phyloP scores from a whole-genome alignment of 192 early-diverging fungal species.

The Rhizophagus prolifer region DNA sequence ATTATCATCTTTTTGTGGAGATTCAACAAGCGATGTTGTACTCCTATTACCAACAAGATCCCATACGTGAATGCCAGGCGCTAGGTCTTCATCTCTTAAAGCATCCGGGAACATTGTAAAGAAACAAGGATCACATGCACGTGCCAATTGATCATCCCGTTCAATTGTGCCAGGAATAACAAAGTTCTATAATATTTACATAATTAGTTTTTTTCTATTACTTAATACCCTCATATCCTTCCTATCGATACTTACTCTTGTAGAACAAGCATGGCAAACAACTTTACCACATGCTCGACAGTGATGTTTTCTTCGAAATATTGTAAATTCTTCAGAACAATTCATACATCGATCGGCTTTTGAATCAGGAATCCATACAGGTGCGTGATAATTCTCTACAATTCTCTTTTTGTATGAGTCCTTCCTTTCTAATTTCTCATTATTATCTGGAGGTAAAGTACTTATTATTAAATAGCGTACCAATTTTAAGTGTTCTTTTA shows the following conservation, averaged over 20 bases:
- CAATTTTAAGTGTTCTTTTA: slow-evolving; percentile 60
- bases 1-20: slow-evolving; percentile 25
- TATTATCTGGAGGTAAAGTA: background rate
- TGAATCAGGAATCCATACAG: slow-evolving; percentile 76
- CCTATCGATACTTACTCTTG: slow-evolving; percentile 45
- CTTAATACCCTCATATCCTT: background rate
- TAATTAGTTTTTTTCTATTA: slow-evolving; percentile 4
- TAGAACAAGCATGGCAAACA: slow-evolving; percentile 72
- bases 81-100: slow-evolving; percentile 11
- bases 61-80: slow-evolving; percentile 28
- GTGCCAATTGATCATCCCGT: slow-evolving; percentile 37
- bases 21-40: background rate
- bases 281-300: slow-evolving; percentile 79
- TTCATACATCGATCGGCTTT: slow-evolving; percentile 65
- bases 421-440: background rate
- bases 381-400: slow-evolving; percentile 66
- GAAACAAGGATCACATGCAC: slow-evolving; percentile 46
- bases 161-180: slow-evolving; percentile 35
- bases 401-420: slow-evolving; percentile 49
- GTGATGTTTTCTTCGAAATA: slow-evolving; percentile 73
- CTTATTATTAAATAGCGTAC: background rate
- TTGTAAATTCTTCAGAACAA: slow-evolving; percentile 66
- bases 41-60: slow-evolving; percentile 1
- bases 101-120: slow-evolving; percentile 46
- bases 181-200: slow-evolving; percentile 33